Conservation (phyloP, 345 rosid species). For the Aegle marmelos region DNA sequence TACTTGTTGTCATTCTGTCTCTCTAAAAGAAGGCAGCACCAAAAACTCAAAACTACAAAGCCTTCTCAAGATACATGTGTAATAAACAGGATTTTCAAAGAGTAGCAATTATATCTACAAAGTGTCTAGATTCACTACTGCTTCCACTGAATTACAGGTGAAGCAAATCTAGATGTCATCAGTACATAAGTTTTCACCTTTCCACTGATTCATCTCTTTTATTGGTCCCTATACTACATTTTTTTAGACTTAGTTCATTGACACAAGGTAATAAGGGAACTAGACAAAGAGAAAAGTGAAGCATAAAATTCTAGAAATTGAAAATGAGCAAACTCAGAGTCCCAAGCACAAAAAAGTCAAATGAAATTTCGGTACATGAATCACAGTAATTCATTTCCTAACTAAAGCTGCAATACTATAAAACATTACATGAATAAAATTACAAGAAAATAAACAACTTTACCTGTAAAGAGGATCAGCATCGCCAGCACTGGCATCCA, state of each 20-base stretch:
- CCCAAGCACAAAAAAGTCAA: not conserved
- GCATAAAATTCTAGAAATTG: not conserved
- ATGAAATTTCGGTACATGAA: not conserved
- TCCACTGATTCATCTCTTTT: not conserved
- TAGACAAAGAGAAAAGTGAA: not conserved
- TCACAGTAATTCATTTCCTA: not conserved
- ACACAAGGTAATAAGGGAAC: not conserved
- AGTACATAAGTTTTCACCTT: not conserved
- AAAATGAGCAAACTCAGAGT: not conserved
- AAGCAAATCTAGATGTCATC: not conserved
- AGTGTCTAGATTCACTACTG: not conserved
- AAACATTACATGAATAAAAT: not conserved
- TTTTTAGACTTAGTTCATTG: not conserved
- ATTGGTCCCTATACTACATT: not conserved
- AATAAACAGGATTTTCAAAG: not conserved
- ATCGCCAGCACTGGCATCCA: slow-evolving; percentile 73
- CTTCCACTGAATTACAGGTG: not conserved
- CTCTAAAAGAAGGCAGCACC: not conserved
- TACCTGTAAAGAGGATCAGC: slow-evolving; percentile 71
- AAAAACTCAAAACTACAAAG: not conserved
- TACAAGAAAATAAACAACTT: not conserved
- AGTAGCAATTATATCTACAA: not conserved
- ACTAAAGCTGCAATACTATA: not conserved
- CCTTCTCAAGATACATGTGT: not conserved
- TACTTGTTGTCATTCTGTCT: not conserved